Conservation (phyloP, 202 grass and related monocot species). For the Schoenoplectus triqueter region DNA sequence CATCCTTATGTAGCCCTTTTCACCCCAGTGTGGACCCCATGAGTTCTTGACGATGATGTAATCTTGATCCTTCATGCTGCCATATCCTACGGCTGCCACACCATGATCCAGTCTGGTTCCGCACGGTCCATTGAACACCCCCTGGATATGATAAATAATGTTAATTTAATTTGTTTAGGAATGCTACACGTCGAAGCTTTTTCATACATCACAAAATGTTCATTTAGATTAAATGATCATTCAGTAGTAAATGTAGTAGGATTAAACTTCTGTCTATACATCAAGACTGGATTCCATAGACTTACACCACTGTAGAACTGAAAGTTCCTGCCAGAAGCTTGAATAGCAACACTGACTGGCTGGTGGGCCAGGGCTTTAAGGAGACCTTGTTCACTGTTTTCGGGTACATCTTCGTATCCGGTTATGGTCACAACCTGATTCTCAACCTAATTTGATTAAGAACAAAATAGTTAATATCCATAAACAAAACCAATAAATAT, state of each 20-base stretch:
- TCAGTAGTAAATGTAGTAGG: background rate
- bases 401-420: conserved; percentile 75
- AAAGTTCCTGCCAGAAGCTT: conserved; percentile 81
- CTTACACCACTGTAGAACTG: conserved; percentile 86
- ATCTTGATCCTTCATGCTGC: conserved; percentile 55
- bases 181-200: background rate
- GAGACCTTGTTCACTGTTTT: conserved; percentile 52
- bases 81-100: conserved; percentile 69
- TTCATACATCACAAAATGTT: background rate
- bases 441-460: conserved; percentile 34
- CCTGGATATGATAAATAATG: conserved; percentile 41
- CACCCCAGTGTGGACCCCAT: conserved; percentile 71
- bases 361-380: conserved; percentile 73
- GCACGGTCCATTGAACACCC: conserved; percentile 75
- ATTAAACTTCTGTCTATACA: too few relatives aligned
- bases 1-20: conserved; percentile 85
- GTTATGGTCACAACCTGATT: conserved; percentile 49
- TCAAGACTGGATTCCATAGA: background rate
- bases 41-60: conserved; percentile 91
- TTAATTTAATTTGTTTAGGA: background rate
- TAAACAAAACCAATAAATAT: background rate
- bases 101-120: conserved; percentile 67
- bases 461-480: background rate
- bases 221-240: background rate
- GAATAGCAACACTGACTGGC: conserved; percentile 77